A percentile compares a stretch with the other conserved stretches of the same genome.
Evolutionary conservation across 1,284 basidiomycete genomes (phyloP).

Genomic region (Trichosporon inkin): DNA sequence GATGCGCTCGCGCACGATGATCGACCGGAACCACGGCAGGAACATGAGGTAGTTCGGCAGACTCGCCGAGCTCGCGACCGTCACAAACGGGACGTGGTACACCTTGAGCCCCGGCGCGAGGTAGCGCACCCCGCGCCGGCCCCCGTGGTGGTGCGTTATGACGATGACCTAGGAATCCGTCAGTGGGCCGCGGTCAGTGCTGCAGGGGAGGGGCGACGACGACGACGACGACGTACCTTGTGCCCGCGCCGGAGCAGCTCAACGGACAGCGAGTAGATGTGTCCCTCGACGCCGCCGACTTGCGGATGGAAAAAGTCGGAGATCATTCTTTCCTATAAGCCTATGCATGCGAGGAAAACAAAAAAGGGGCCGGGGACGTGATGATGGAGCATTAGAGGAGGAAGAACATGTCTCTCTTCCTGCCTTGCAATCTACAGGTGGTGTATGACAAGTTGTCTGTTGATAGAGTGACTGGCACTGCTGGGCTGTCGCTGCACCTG

Average conservation of each 20-base stretch:
- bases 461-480: slow-evolving; percentile 9
- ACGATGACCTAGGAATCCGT: slow-evolving; percentile 70
- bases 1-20: slow-evolving; percentile 80
- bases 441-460: slow-evolving; percentile 5
- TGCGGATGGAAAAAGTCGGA: slow-evolving; percentile 95
- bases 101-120: slow-evolving; percentile 72
- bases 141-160: slow-evolving; percentile 84
- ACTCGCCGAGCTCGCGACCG: slow-evolving; percentile 84
- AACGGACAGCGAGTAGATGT: slow-evolving; percentile 89
- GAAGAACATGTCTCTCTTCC: too few relatives aligned
- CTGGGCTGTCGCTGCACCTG: too few relatives aligned
- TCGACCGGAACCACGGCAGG: slow-evolving; percentile 82
- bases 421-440: too few relatives aligned
- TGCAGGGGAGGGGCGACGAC: too few relatives aligned
- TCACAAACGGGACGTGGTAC: slow-evolving; percentile 85
- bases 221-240: slow-evolving; percentile 57
- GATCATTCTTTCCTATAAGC: slow-evolving; percentile 62
- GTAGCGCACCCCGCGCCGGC: slow-evolving; percentile 84
- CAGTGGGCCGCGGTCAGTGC: neutral
- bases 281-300: slow-evolving; percentile 93
- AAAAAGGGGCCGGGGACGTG: neutral
- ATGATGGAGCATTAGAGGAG: slow-evolving; percentile 7
- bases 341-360: slow-evolving; percentile 23
- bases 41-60: slow-evolving; percentile 92
- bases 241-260: slow-evolving; percentile 79